These are phyloP conservation scores for Lasiosphaeria hispida DNA, from an alignment of 495 filamentous ascomycete species.

Conservation along the genomic window DNA sequence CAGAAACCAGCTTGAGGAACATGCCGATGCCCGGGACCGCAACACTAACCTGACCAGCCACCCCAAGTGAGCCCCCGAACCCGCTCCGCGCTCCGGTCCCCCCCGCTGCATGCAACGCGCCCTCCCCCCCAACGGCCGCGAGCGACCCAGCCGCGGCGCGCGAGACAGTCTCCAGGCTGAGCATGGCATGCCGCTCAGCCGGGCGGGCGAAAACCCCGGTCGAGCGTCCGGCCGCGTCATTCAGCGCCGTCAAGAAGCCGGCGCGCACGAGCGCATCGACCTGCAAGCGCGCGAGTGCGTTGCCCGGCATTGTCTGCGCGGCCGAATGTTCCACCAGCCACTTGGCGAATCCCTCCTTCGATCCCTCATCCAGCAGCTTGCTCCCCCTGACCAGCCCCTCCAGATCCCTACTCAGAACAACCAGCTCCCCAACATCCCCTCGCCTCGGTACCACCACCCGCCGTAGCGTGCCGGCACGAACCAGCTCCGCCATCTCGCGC, in stretches of 20 bases:
- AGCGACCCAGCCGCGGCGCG: constrained; percentile 61
- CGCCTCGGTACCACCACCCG: constrained; percentile 66
- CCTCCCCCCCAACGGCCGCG: constrained; percentile 60
- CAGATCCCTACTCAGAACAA: constrained; percentile 65
- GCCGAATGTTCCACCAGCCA: constrained; percentile 56
- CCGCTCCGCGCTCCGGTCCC: constrained; percentile 54
- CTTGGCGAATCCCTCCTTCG: constrained; percentile 58
- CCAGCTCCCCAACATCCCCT: constrained; percentile 65
- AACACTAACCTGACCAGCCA: constrained; percentile 49
- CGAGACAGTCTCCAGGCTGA: constrained; percentile 53
- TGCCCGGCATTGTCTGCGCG: constrained; percentile 48
- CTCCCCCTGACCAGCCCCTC: constrained; percentile 52
- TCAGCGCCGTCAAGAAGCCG: constrained; percentile 66
- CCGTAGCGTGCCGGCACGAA: constrained; percentile 57
- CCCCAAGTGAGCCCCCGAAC: constrained; percentile 2
- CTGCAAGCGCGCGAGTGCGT: constrained; percentile 50
- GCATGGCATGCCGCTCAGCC: constrained; percentile 46
- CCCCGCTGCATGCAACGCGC: constrained; percentile 52
- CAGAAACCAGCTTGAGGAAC: constrained; percentile 67
- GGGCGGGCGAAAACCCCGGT: constrained; percentile 48
- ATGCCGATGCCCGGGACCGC: constrained; percentile 72
- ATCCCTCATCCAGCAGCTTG: constrained; percentile 39
- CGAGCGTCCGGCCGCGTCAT: constrained; percentile 38
- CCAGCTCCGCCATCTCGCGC: constrained; percentile 66
- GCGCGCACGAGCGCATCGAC: constrained; percentile 54